Percentiles rank a stretch among this genome's conserved stretches.
phyloP scores from a whole-genome alignment of 805 yeast genomes.

The Candida nitratophila region DNA sequence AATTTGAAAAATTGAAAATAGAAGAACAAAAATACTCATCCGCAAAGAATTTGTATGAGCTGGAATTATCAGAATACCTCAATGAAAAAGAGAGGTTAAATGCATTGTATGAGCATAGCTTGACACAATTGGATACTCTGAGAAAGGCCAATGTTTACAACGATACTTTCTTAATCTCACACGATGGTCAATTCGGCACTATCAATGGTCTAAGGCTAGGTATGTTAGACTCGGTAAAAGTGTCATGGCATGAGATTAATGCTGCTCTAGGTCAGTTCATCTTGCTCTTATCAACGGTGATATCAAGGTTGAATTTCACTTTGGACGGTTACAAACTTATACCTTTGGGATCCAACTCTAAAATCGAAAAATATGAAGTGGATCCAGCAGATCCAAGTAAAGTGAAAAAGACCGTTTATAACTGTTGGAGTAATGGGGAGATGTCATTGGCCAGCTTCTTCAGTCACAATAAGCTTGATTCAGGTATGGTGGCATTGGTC shows the following conservation, averaged over 20 bases:
- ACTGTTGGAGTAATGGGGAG: conserved; percentile 64
- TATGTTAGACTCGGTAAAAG: conserved; percentile 44
- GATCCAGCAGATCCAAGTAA: conserved; percentile 30
- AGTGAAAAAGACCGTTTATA: conserved; percentile 34
- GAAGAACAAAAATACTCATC: conserved; percentile 41
- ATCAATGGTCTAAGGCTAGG: conserved; percentile 87
- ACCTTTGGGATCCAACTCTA: conserved; percentile 83
- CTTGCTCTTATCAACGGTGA: conserved; percentile 58
- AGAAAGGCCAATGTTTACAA: conserved; percentile 76
- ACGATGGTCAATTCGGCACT: conserved; percentile 78
- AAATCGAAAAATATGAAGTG: conserved; percentile 49
- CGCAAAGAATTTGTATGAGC: conserved; percentile 47
- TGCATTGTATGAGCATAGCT: conserved; percentile 53
- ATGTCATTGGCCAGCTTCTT: conserved; percentile 64
- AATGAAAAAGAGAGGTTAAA: conserved; percentile 57
- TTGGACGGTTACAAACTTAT: conserved; percentile 55
- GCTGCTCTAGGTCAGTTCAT: conserved; percentile 87
- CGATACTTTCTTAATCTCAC: conserved; percentile 77
- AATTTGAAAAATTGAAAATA: conserved; percentile 27
- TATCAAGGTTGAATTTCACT: conserved; percentile 46
- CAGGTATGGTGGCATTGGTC: conserved; percentile 72
- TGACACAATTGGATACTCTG: conserved; percentile 61
- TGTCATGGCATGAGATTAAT: conserved; percentile 87
- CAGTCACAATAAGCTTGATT: conserved; percentile 71
- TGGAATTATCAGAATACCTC: conserved; percentile 42